Percentiles rank a stretch among this genome's conserved stretches.
Evolutionary conservation across 208 protist species (phyloP).

Genomic region (Trypanosoma theileri): DNA sequence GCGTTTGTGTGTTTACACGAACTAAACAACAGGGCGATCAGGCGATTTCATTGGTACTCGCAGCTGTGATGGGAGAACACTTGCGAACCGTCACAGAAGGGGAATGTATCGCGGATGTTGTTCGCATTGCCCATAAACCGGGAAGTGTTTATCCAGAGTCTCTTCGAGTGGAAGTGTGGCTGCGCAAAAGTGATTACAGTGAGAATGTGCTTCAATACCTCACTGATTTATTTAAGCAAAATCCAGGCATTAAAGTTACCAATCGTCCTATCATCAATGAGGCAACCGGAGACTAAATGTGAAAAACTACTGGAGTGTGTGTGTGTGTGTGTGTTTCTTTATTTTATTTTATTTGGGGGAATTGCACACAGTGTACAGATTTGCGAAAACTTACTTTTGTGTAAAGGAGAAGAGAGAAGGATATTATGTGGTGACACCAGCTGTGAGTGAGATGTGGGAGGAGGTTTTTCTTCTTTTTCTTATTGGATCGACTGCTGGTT

Average conservation of each 20-base stretch:
- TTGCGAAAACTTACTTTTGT: too few relatives aligned
- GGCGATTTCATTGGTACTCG: conserved; percentile 48
- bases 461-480: too few relatives aligned
- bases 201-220: conserved; percentile 57
- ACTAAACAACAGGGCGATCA: conserved; percentile 67
- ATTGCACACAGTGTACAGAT: not conserved
- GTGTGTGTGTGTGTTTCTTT: too few relatives aligned
- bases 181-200: conserved; percentile 37
- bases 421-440: too few relatives aligned
- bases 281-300: not conserved
- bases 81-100: conserved; percentile 47
- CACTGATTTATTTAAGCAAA: conserved; percentile 36
- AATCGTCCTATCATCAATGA: conserved; percentile 19
- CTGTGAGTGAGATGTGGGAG: too few relatives aligned
- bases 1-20: conserved; percentile 70
- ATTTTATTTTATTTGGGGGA: not conserved
- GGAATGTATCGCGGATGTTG: conserved; percentile 54
- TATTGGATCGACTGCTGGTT: too few relatives aligned
- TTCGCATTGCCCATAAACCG: conserved; percentile 78
- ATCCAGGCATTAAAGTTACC: conserved; percentile 52
- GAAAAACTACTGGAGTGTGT: too few relatives aligned
- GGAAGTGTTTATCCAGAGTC: conserved; percentile 56
- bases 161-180: conserved; percentile 71
- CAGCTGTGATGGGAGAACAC: conserved; percentile 72
- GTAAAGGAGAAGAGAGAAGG: too few relatives aligned